phyloP scores from a whole-genome alignment of 192 early-diverging fungal species.

The Backusella liffmaniae region DNA sequence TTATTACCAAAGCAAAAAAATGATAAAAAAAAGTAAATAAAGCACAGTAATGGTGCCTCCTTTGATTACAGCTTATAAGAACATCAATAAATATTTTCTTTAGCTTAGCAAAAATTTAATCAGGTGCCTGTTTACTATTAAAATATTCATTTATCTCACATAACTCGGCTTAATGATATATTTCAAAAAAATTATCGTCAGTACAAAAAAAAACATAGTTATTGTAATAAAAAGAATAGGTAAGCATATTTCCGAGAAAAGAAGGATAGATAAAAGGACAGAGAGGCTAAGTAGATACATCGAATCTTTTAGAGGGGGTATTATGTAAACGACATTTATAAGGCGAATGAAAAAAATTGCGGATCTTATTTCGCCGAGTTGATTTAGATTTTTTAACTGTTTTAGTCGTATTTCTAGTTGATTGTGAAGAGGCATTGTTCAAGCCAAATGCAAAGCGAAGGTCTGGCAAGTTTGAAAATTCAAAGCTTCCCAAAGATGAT shows the following conservation, averaged over 20 bases:
- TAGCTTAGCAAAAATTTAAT: too few relatives aligned
- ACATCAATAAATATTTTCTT: too few relatives aligned
- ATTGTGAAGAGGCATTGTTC: background rate
- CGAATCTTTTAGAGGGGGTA: background rate
- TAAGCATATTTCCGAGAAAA: background rate
- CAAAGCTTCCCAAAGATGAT: background rate
- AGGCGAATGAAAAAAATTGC: conserved; percentile 21
- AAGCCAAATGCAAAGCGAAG: conserved; percentile 10
- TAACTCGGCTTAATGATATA: too few relatives aligned
- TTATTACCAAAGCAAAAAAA: too few relatives aligned
- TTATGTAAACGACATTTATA: background rate
- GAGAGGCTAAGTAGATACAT: background rate
- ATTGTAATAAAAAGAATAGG: background rate
- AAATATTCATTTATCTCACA: too few relatives aligned
- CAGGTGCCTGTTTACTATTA: too few relatives aligned
- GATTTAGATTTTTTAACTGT: background rate
- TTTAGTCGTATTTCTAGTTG: background rate
- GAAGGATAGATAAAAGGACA: background rate
- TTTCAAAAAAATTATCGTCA: too few relatives aligned
- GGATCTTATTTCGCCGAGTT: background rate
- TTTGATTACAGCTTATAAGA: too few relatives aligned
- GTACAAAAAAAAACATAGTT: too few relatives aligned
- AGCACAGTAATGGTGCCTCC: too few relatives aligned
- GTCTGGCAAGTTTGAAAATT: background rate
- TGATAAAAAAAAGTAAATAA: too few relatives aligned